phyloP scores from a whole-genome alignment of 257 asterid species.

The Nicotiana tabacum region DNA sequence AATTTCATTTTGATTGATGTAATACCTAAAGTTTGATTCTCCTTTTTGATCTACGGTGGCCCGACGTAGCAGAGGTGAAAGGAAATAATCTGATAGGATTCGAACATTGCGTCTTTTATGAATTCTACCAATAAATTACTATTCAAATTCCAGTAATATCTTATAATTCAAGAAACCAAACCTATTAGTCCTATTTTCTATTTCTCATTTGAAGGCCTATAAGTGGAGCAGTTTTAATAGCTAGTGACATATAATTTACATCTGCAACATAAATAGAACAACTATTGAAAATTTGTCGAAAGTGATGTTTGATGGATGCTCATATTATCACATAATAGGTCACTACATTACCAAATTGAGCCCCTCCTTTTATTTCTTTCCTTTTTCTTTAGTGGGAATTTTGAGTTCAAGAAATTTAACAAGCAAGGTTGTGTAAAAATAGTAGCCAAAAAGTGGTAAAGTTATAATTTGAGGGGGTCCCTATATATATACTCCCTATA shows the following conservation, averaged over 20 bases:
- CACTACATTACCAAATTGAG: background rate
- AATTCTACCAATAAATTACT: background rate
- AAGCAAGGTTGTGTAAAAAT: background rate
- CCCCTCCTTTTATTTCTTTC: background rate
- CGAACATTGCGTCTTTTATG: background rate
- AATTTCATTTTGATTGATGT: background rate
- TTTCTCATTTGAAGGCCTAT: background rate
- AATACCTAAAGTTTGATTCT: background rate
- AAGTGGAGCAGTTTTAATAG: background rate
- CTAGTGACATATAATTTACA: background rate
- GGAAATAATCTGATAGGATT: background rate
- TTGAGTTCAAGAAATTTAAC: background rate
- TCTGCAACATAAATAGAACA: background rate
- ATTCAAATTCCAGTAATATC: background rate
- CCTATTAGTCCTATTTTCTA: background rate
- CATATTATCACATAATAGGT: background rate
- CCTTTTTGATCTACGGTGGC: background rate
- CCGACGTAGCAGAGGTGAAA: background rate
- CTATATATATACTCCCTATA: background rate
- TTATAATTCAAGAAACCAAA: background rate
- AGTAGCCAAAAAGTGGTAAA: background rate
- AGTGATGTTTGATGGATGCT: background rate
- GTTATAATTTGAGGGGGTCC: slow-evolving; percentile 10
- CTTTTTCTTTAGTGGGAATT: background rate
- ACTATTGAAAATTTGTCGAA: background rate